Conservation (phyloP, 495 filamentous ascomycete species). For the Astrothelium subdiscretum region DNA sequence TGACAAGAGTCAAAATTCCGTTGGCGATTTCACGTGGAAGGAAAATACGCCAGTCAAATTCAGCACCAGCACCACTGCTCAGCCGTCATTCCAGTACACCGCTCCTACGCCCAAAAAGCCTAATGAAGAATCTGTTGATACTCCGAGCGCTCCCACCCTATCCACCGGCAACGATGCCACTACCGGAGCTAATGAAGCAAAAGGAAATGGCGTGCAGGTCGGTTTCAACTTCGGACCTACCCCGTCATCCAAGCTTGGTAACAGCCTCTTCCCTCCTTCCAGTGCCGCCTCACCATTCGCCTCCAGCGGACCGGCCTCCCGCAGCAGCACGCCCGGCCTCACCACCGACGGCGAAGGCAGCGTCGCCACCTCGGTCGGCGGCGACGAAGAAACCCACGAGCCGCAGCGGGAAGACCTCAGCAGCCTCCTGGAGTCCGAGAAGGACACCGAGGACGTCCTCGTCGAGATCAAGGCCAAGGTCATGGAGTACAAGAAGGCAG, state of each 20-base stretch:
- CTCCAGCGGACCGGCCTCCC: conserved; percentile 8
- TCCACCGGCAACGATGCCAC: conserved; percentile 8
- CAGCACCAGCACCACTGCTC: conserved; percentile 5
- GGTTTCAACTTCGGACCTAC: conserved; percentile 16
- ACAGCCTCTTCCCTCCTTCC: not conserved
- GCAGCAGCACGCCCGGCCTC: conserved; percentile 19
- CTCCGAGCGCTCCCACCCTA: not conserved
- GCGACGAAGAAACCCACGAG: conserved; percentile 5
- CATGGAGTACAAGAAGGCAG: conserved; percentile 11
- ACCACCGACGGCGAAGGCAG: conserved; percentile 17
- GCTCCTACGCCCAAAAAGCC: conserved; percentile 4
- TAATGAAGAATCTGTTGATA: not conserved
- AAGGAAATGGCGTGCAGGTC: too few relatives aligned
- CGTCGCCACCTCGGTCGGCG: conserved; percentile 9
- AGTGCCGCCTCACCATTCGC: not conserved
- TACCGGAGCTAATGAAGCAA: not conserved
- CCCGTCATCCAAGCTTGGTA: not conserved
- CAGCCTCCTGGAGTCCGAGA: conserved; percentile 12
- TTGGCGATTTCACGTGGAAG: conserved; percentile 15
- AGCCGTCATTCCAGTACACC: conserved; percentile 6
- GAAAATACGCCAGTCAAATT: conserved; percentile 20
- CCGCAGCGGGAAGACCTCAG: conserved; percentile 17
- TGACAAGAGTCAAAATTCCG: not conserved
- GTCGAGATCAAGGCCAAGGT: conserved; percentile 17
- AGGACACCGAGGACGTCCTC: conserved; percentile 14